phyloP scores from a whole-genome alignment of 2,329 filamentous ascomycete genomes.

The Neopestalotiopsis sp. region DNA sequence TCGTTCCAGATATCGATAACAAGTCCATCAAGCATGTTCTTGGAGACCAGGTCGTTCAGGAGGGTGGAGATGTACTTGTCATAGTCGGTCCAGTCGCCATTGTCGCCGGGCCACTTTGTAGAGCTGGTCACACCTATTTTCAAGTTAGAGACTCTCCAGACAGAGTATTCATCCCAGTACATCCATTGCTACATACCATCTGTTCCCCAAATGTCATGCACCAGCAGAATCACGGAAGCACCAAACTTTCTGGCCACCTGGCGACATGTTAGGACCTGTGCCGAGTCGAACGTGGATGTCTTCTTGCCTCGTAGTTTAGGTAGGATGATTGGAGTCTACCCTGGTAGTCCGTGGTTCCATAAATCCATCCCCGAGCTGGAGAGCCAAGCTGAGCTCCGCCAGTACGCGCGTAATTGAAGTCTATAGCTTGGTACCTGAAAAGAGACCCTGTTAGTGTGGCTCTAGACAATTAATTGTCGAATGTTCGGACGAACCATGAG shows the following conservation, averaged over 20 bases:
- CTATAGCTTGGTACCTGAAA: constrained; percentile 25
- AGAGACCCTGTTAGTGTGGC: background rate
- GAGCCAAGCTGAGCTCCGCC: constrained; percentile 26
- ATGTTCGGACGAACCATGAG: constrained; percentile 19
- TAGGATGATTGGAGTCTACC: constrained; percentile 15
- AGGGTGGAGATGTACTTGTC: constrained; percentile 38
- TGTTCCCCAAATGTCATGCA: constrained; percentile 27
- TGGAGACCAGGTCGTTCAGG: constrained; percentile 32
- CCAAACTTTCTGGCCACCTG: constrained; percentile 14
- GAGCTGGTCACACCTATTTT: constrained; percentile 25
- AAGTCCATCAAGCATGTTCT: constrained; percentile 31
- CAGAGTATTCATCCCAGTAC: no score
- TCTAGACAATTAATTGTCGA: background rate
- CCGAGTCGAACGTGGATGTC: background rate
- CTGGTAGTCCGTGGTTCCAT: constrained; percentile 21
- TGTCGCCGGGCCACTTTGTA: constrained; percentile 41
- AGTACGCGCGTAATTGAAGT: constrained; percentile 27
- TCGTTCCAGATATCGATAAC: constrained; percentile 22
- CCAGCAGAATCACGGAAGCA: constrained; percentile 16
- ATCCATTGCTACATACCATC: constrained; percentile 26
- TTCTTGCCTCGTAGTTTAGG: constrained; percentile 15
- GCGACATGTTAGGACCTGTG: background rate
- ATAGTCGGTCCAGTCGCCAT: constrained; percentile 42
- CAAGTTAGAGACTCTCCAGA: background rate
- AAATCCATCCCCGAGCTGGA: constrained; percentile 26